Percentiles rank a stretch among this genome's conserved stretches.
Conservation (phyloP, 345 rosid genomes). For the Eucalyptus tenuipes region DNA sequence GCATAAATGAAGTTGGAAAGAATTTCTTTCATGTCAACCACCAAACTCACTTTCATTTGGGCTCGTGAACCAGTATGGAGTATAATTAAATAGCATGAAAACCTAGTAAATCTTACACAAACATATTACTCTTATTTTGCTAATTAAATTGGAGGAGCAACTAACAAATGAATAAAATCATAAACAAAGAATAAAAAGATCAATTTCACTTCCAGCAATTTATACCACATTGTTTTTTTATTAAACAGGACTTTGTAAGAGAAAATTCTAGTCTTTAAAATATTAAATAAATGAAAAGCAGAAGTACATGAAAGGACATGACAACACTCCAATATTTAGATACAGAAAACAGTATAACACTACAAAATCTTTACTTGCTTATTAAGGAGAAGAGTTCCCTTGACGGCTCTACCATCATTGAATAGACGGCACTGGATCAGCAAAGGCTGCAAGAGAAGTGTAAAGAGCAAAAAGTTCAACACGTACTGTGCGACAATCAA, state of each 20-base stretch:
- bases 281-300: background rate
- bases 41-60: background rate
- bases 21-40: background rate
- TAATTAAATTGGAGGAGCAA: background rate
- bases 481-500: background rate
- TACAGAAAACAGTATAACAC: background rate
- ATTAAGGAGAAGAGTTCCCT: slow-evolving; percentile 69
- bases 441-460: slow-evolving; percentile 43
- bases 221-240: background rate
- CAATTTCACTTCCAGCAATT: background rate
- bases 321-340: background rate
- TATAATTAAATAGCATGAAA: background rate
- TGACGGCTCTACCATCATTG: slow-evolving; percentile 52
- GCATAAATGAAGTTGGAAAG: background rate
- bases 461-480: background rate
- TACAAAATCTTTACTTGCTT: slow-evolving; percentile 33
- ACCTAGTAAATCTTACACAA: background rate
- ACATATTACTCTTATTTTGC: background rate
- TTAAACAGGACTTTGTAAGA: background rate
- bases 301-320: background rate
- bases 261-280: background rate
- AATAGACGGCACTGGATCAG: slow-evolving; percentile 72
- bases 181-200: background rate
- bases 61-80: background rate
- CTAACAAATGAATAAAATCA: background rate